Conservation (phyloP, 2,329 filamentous ascomycete species). For the Talaromyces sp. region DNA sequence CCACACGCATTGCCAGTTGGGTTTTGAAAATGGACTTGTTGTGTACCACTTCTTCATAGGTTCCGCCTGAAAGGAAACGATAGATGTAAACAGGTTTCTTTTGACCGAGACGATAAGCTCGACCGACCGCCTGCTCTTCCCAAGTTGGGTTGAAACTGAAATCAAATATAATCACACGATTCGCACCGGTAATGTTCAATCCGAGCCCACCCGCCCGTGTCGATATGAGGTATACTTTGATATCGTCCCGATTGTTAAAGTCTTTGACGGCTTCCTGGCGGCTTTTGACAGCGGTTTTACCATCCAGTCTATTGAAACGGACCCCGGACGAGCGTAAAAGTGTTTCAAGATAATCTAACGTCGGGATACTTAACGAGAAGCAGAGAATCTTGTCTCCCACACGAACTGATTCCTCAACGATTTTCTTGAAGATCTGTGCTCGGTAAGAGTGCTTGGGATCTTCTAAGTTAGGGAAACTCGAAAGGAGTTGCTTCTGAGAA, state of each 20-base stretch:
- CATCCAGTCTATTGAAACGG: constrained; percentile 63
- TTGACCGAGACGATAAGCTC: constrained; percentile 83
- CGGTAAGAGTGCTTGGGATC: constrained; percentile 63
- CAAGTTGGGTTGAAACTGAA: constrained; percentile 74
- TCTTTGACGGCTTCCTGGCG: constrained; percentile 63
- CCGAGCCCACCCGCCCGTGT: constrained; percentile 79
- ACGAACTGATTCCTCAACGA: constrained; percentile 62
- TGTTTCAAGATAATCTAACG: constrained; percentile 65
- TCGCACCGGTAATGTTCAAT: constrained; percentile 78
- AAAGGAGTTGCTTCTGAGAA: constrained; percentile 30
- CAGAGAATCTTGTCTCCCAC: constrained; percentile 72
- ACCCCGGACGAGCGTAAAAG: constrained; percentile 52
- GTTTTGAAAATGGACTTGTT: constrained; percentile 77
- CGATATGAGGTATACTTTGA: constrained; percentile 71
- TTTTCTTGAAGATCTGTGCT: constrained; percentile 61
- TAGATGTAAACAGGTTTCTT: constrained; percentile 79
- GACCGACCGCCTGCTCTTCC: constrained; percentile 83
- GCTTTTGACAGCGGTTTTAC: constrained; percentile 52
- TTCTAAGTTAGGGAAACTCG: constrained; percentile 32
- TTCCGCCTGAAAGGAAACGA: constrained; percentile 72
- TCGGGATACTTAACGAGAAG: constrained; percentile 70
- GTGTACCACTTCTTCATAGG: constrained; percentile 71
- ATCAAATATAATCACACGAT: constrained; percentile 82
- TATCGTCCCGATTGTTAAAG: constrained; percentile 60
- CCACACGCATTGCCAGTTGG: constrained; percentile 72